A percentile compares a stretch with the other conserved stretches of the same genome.
Conservation (phyloP, 2,329 filamentous ascomycete genomes). For the Magnaporthiopsis poae region DNA sequence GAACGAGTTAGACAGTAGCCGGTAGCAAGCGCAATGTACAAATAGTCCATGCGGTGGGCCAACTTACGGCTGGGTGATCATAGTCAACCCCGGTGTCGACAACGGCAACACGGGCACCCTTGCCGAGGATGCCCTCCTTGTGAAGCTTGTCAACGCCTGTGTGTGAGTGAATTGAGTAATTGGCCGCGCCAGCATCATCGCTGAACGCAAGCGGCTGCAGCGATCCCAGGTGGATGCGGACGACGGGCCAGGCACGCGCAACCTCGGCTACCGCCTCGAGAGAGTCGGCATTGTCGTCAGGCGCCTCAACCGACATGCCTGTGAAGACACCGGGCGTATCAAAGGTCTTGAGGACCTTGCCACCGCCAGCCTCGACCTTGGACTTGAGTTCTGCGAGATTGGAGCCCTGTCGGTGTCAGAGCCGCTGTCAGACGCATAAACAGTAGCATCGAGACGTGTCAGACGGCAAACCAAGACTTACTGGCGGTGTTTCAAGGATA, state of each 20-base stretch:
- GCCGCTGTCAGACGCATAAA: not conserved
- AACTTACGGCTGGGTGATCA: constrained; percentile 13
- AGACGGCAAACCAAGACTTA: not conserved
- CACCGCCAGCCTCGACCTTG: not conserved
- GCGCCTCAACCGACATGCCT: constrained; percentile 15
- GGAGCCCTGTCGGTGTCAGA: not conserved
- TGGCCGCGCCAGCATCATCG: constrained; percentile 13
- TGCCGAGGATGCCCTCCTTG: constrained; percentile 11
- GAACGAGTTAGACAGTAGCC: not conserved
- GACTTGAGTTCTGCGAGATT: not conserved
- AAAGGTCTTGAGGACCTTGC: constrained; percentile 5
- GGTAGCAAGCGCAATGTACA: not conserved
- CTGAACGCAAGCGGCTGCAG: constrained; percentile 11
- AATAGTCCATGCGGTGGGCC: too few relatives aligned
- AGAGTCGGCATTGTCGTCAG: constrained; percentile 14
- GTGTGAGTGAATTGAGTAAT: constrained; percentile 15
- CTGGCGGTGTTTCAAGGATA: not conserved
- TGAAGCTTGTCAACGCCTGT: constrained; percentile 17
- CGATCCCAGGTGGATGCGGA: constrained; percentile 14
- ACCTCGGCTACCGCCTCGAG: constrained; percentile 13
- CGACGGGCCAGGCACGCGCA: constrained; percentile 17
- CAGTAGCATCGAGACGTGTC: too few relatives aligned
- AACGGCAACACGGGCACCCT: constrained; percentile 14
- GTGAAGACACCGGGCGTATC: constrained; percentile 15
- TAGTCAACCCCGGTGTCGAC: constrained; percentile 16